These are phyloP conservation scores for Diospyros lotus DNA, from an alignment of 148 eudicot species.

Conservation along the genomic window DNA sequence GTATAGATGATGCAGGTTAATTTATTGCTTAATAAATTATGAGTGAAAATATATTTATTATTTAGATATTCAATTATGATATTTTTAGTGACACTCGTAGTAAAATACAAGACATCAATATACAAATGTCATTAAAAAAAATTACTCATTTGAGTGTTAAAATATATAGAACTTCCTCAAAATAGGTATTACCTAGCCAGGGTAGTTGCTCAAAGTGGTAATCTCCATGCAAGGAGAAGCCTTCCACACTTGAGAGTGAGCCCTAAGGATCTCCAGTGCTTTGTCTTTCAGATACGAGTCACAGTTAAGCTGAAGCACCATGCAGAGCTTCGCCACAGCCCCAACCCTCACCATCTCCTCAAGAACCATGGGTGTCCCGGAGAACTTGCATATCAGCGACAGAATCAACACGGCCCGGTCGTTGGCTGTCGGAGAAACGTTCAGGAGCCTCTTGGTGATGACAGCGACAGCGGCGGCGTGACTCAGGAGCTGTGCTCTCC, in stretches of 20 bases:
- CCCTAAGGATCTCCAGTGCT: conserved; percentile 37
- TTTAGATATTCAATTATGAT: too few relatives aligned
- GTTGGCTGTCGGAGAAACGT: conserved; percentile 30
- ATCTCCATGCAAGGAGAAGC: conserved; percentile 36
- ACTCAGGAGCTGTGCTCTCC: conserved; percentile 31
- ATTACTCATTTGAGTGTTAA: too few relatives aligned
- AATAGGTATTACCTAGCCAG: too few relatives aligned
- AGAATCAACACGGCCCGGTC: conserved; percentile 35
- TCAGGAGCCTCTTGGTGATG: conserved; percentile 31
- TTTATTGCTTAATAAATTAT: too few relatives aligned
- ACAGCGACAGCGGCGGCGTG: conserved; percentile 45
- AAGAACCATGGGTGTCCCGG: conserved; percentile 27
- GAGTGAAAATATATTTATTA: too few relatives aligned
- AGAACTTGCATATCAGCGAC: conserved; percentile 23
- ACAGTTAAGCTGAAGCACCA: conserved; percentile 34
- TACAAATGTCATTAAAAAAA: too few relatives aligned
- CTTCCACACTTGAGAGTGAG: conserved; percentile 34
- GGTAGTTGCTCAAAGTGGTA: neutral
- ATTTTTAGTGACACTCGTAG: too few relatives aligned
- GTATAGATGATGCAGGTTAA: too few relatives aligned
- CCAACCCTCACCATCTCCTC: conserved; percentile 48
- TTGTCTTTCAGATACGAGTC: conserved; percentile 28
- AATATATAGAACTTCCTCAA: too few relatives aligned
- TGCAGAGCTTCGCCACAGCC: conserved; percentile 30
- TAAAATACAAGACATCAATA: too few relatives aligned